phyloP scores from a whole-genome alignment of 768 basidiomycete genomes.

The Exsudoporus frostii region DNA sequence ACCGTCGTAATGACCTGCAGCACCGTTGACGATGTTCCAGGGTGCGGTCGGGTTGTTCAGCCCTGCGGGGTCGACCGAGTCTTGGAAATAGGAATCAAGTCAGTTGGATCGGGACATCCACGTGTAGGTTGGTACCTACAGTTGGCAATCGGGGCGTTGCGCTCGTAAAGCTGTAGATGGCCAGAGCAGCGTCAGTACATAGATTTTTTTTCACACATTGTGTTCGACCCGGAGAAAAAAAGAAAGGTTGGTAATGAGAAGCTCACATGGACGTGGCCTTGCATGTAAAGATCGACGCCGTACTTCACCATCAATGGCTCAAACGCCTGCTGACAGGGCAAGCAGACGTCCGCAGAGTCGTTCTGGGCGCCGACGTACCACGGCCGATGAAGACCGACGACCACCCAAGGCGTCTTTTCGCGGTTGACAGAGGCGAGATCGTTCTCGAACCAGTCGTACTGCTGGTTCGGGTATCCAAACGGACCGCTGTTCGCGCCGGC shows the following conservation, averaged over 20 bases:
- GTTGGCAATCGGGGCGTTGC: slow-evolving; percentile 27
- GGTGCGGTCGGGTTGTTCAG: slow-evolving; percentile 24
- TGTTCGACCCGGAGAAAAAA: too few species aligned
- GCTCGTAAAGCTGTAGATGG: slow-evolving; percentile 21
- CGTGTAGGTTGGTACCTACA: not conserved
- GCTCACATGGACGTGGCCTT: slow-evolving; percentile 25
- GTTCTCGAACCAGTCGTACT: slow-evolving; percentile 27
- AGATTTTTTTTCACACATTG: too few species aligned
- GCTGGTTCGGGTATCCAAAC: slow-evolving; percentile 27
- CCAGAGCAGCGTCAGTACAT: not conserved
- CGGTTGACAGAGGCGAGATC: slow-evolving; percentile 25
- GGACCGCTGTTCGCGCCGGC: slow-evolving; percentile 24
- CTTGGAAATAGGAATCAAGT: slow-evolving; percentile 1
- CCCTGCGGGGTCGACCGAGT: slow-evolving; percentile 19
- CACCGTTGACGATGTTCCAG: slow-evolving; percentile 30
- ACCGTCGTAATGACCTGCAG: slow-evolving; percentile 28
- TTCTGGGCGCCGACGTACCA: slow-evolving; percentile 21
- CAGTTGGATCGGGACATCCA: not conserved
- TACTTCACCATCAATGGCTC: slow-evolving; percentile 32
- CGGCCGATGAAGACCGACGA: slow-evolving; percentile 29
- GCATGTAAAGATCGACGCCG: slow-evolving; percentile 29
- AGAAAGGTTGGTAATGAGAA: too few species aligned
- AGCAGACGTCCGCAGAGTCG: slow-evolving; percentile 5
- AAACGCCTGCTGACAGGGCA: slow-evolving; percentile 24
- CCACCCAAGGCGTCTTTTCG: slow-evolving; percentile 25